Base-by-base conservation (phyloP, 306 rosid species). In the Pterocarpus macrocarpus region DNA sequence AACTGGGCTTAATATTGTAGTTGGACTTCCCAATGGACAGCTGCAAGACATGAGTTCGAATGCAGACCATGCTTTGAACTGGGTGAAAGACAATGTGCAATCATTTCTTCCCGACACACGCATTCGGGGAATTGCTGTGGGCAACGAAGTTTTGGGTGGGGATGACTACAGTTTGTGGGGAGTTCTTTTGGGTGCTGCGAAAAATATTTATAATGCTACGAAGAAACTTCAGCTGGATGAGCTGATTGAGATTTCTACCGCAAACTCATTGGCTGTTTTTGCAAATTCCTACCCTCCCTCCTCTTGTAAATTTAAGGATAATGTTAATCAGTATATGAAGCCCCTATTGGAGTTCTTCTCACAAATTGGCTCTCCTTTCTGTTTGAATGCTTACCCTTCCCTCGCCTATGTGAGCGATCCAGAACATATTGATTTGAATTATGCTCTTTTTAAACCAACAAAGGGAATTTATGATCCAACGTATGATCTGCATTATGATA, bases 61-160 rank as follows among this genome's bases (percentile, higher is more conserved):
- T 45, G 88, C 83, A 17, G 99, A 93, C 59, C 93, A 84, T 28
- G 98, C 99, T n/a, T 71, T 92, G 94, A 81, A 32, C 41, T 93
- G 98, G 99, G 98, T 95, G 64, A 88, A 84, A 80, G 97, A 95
- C 47, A 93, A 95, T 49, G 99, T 93, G 70, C 91, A 88, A 90
- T 66, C 96, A 7, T 95, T 91, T 85, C 93, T 93, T 78, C 98
- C 97, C 0, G 80, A 62, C 39, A 95, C 99, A 4, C 88, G 80
- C 10, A 87, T 95, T 66, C 80, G 86, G 22, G 99, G 99, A 70
- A 92, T 95, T 65, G 98, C 98, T 1, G 86, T 95, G 28, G 99
- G 98, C 33, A 95, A 93, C 61, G 98, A 95, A 85, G 94, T 95
- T 61, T 80, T 93, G 55, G 99, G 97, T 65, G 96, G 94, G 66